Base-by-base conservation (phyloP, 352 stramenopile species). In the Globisporangium echinulatum region DNA sequence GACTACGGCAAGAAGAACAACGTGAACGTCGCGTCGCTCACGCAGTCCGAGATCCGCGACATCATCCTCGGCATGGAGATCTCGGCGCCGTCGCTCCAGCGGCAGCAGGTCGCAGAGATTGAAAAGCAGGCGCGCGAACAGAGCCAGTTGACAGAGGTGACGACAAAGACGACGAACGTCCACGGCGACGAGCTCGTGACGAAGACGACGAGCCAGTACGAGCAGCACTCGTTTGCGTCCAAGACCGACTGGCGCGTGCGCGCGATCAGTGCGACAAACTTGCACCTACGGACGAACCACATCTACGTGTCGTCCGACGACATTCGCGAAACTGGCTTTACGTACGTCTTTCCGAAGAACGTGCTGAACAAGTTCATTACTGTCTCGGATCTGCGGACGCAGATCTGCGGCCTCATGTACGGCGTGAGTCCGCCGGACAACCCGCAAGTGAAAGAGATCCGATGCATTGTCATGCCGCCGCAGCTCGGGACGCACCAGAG, bases 1-100 rank as follows among this genome's bases (percentile, higher is more conserved):
- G 97, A 99, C 72, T 99, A 99, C 67, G 97, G 97, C 59, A 99
- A 99, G 79, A 99, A 99, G 73, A 99, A 99, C 79, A 99, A 99
- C 70, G 97, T 99, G 38, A 99, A 99, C 74, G 97, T 99, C 8
- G 97, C 96, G 15, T 99, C 96, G 54, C 79, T 99, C 61, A 99
- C 98, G 3, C 96, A 99, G 67, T 99, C 92, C 51, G 98, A 99
- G 75, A 99, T 99, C 55, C 91, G 98, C 56, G 98, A 99, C 69
- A 99, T 99, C 66, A 99, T 99, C 74, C 72, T 99, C 39, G 98
- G 98, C 61, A 99, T 99, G 97, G 97, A 99, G 74, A 99, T 99
- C 66, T 97, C 97, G 40, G 96, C 98, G 52, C 98, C 98, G 49
- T 99, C 96, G 33, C 82, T 99, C 56, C 98, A 99, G 67, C 88